These are phyloP conservation scores for Cyphellophora europaea DNA, from an alignment of 2,329 filamentous ascomycete genomes.

Conservation along the genomic window DNA sequence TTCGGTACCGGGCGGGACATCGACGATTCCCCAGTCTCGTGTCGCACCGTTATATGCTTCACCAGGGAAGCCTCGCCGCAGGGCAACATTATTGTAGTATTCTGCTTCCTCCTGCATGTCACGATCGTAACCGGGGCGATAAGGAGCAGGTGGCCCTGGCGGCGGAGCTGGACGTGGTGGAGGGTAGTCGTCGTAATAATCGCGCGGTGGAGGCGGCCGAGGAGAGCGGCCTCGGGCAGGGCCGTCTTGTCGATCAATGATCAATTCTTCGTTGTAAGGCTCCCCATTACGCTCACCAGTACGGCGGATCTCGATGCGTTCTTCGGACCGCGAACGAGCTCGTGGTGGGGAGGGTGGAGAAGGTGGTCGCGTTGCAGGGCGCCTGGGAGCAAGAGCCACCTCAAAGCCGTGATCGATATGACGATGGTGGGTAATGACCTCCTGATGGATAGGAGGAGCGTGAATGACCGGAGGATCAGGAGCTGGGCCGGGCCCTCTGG, in stretches of 20 bases:
- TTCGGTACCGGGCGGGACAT: constrained; percentile 75
- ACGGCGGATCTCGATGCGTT: constrained; percentile 48
- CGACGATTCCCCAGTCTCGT: constrained; percentile 70
- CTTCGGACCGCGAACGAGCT: constrained; percentile 28
- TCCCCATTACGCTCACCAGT: constrained; percentile 34
- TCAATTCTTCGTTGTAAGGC: constrained; percentile 56
- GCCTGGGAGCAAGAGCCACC: constrained; percentile 26
- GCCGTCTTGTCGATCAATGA: constrained; percentile 38
- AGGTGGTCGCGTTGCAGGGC: constrained; percentile 22
- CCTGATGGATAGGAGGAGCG: constrained; percentile 72
- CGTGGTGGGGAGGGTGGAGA: constrained; percentile 29
- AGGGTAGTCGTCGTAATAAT: constrained; percentile 16
- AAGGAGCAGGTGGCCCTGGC: constrained; percentile 40
- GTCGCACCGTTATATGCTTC: constrained; percentile 68
- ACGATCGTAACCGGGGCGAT: constrained; percentile 30
- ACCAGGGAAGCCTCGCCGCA: constrained; percentile 59
- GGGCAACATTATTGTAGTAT: constrained; percentile 57
- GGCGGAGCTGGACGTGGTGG: constrained; percentile 29
- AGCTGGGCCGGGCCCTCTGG: constrained; percentile 26
- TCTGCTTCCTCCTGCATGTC: constrained; percentile 47
- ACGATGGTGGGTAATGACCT: constrained; percentile 80
- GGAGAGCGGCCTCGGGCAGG: constrained; percentile 30
- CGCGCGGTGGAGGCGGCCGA: constrained; percentile 14
- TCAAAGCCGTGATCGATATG: constrained; percentile 72
- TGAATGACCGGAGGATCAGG: constrained; percentile 56